Evolutionary conservation across 768 basidiomycete species (phyloP).

Genomic region (Tulasnella sp.): DNA sequence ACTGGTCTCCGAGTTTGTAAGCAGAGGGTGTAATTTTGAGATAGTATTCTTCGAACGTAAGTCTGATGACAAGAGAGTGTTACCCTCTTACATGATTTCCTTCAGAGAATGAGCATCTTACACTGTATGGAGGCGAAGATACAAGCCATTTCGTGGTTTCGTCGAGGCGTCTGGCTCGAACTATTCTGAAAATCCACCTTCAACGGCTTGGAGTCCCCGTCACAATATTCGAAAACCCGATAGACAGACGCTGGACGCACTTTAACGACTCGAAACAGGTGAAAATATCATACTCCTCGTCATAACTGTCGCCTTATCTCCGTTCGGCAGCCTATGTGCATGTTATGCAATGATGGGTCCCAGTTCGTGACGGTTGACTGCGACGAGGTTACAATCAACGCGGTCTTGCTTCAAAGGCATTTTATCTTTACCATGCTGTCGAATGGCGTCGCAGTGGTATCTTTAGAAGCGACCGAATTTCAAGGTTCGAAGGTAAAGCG

Average conservation of each 20-base stretch:
- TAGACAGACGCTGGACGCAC: constrained; percentile 48
- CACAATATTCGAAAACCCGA: constrained; percentile 45
- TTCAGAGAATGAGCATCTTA: background rate
- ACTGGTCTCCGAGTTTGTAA: constrained; percentile 47
- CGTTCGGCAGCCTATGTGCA: constrained; percentile 57
- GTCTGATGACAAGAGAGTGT: background rate
- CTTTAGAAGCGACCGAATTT: constrained; percentile 54
- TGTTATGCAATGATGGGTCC: constrained; percentile 55
- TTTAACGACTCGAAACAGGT: constrained; percentile 47
- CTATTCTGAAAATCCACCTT: constrained; percentile 51
- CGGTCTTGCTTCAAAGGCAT: constrained; percentile 46
- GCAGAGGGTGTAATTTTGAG: constrained; percentile 54
- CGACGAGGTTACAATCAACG: constrained; percentile 28
- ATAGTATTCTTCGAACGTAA: constrained; percentile 60
- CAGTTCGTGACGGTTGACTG: constrained; percentile 29
- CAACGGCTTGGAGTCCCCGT: constrained; percentile 38
- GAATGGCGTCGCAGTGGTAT: constrained; percentile 49
- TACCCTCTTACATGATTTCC: background rate
- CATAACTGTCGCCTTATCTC: constrained; percentile 25
- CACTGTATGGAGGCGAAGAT: background rate
- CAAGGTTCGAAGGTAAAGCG: constrained; percentile 55
- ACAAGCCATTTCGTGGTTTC: constrained; percentile 28
- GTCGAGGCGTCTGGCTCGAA: constrained; percentile 52
- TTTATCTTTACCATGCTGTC: constrained; percentile 50
- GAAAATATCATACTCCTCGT: background rate